Conservation (phyloP, 129 eudicot genomes). For the Artemisia argyi region DNA sequence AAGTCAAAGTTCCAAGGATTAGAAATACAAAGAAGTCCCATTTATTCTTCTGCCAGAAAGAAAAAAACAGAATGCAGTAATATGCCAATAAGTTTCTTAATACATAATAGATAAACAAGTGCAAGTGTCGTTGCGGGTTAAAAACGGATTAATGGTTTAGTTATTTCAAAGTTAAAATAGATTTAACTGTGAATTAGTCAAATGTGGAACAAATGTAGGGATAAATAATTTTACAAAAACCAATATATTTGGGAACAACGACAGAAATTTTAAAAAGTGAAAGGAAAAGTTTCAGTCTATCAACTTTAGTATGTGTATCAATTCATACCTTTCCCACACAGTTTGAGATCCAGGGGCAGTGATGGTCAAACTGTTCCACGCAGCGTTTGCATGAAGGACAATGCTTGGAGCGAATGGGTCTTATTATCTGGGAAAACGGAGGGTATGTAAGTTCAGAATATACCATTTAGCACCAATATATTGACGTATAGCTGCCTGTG, state of each 20-base stretch:
- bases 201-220: no score
- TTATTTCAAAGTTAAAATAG: no score
- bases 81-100: conserved; percentile 8
- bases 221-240: no score
- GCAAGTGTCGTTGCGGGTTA: not conserved
- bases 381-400: conserved; percentile 87
- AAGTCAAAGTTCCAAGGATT: conserved; percentile 62
- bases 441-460: not conserved
- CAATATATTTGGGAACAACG: no score
- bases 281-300: no score
- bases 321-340: conserved; percentile 92
- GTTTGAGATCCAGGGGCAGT: conserved; percentile 99
- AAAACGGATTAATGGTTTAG: no score
- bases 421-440: conserved; percentile 50
- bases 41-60: conserved; percentile 71
- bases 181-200: no score
- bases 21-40: conserved; percentile 86
- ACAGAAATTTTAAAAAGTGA: no score
- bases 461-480: conserved; percentile 15
- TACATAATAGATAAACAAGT: not conserved
- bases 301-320: no score
- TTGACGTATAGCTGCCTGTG: no score
- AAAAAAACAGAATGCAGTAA: conserved; percentile 11
- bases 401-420: conserved; percentile 95
- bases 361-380: conserved; percentile 95